Conservation (phyloP, 257 asterid species). For the Solanum piurae region DNA sequence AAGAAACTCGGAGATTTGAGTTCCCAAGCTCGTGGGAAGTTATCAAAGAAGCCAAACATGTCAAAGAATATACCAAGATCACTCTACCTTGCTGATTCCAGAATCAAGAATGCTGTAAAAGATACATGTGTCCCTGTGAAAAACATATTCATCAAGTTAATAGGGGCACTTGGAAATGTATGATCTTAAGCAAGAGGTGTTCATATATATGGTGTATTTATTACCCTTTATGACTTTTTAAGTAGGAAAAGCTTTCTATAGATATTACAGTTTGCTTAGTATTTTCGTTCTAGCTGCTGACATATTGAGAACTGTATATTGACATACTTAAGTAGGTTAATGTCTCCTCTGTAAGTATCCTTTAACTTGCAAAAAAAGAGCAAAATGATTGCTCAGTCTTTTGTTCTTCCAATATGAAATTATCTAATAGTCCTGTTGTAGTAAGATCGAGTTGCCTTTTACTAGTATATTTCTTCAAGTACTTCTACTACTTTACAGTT, state of each 20-base stretch:
- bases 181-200: neutral
- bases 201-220: neutral
- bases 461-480: neutral
- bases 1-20: neutral
- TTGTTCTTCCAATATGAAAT: neutral
- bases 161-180: conserved; percentile 23
- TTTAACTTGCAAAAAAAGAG: neutral
- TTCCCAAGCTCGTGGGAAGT: neutral
- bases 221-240: neutral
- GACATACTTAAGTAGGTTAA: neutral
- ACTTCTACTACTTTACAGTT: neutral
- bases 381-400: neutral
- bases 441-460: neutral
- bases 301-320: neutral
- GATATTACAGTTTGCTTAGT: neutral
- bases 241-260: neutral
- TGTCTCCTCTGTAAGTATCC: neutral
- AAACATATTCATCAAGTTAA: conserved; percentile 27
- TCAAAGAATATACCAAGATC: neutral
- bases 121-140: conserved; percentile 45
- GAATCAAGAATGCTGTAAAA: conserved; percentile 1
- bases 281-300: neutral
- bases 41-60: neutral
- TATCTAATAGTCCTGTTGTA: neutral
- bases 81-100: neutral